Evolutionary conservation across 495 filamentous ascomycete species (phyloP).

Genomic region (Penicillium herquei): DNA sequence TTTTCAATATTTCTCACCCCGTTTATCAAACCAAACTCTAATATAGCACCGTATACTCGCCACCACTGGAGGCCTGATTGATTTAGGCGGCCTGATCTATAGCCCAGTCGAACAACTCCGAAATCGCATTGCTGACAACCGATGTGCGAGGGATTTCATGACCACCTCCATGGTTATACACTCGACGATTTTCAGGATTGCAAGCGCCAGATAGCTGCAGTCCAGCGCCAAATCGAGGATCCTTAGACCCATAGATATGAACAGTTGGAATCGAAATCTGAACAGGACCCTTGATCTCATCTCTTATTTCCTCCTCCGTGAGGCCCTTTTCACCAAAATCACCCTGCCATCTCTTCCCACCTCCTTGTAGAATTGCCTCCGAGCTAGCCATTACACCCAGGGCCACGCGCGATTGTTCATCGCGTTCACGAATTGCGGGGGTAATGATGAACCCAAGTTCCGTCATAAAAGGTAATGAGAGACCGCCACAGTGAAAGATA

Average conservation of each 20-base stretch:
- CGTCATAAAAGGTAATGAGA: conserved; percentile 48
- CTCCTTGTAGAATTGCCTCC: conserved; percentile 26
- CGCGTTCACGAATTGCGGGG: conserved; percentile 37
- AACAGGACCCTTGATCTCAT: conserved; percentile 36
- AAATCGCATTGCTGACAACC: conserved; percentile 34
- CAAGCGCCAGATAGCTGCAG: conserved; percentile 57
- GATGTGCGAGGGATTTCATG: conserved; percentile 53
- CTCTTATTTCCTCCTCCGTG: conserved; percentile 53
- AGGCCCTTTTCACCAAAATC: conserved; percentile 27
- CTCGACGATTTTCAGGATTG: conserved; percentile 41
- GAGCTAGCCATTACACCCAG: conserved; percentile 28
- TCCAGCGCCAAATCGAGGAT: conserved; percentile 54
- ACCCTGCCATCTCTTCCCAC: conserved; percentile 29
- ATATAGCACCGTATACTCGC: too few relatives aligned
- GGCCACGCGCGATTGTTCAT: conserved; percentile 25
- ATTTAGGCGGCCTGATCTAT: conserved; percentile 8
- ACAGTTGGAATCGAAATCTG: conserved; percentile 58
- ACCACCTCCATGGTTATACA: conserved; percentile 53
- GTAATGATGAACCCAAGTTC: conserved; percentile 50
- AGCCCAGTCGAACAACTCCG: conserved; percentile 41
- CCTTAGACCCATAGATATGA: conserved; percentile 58
- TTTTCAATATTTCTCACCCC: too few relatives aligned
- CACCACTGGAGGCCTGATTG: too few relatives aligned
- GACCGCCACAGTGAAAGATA: conserved; percentile 58
- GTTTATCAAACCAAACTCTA: neutral